Base-by-base conservation (phyloP, 1,284 basidiomycete genomes). In the Microbotryum lychnidis-dioicae region DNA sequence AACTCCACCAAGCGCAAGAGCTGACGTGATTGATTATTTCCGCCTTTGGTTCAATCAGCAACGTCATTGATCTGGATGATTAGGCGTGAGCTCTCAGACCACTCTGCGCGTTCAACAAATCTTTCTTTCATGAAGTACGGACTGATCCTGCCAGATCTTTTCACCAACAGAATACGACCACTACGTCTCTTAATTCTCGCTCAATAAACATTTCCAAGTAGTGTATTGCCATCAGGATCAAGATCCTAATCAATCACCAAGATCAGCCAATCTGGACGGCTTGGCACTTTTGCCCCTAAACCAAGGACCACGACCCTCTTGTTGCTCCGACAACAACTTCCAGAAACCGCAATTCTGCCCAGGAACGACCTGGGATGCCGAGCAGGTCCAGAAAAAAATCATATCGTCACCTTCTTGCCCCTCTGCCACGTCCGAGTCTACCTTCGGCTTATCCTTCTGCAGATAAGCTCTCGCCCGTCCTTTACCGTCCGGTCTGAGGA, bases 301-400 rank as follows among this genome's bases (percentile, higher is more conserved):
- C 63, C 58, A 65, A 45, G 21, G 44, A 14, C 66, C 66, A 14
- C 66, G 57, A 4, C 62, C 60, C 48, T 66, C 66, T 31, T 48
- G 56, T 37, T 45, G 16, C 59, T 66, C 60, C 18, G 93, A 85
- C 80, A 94, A 80, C 21, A 87, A 77, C 70, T 82, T 84, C 83
- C 90, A 93, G 66, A 84, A 84, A 29, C 82, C 81, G 71, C 91
- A 96, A 0, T 86, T 87, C 74, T 91, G 89, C 25, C 89, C 84
- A 21, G 89, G 84, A 61, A 89, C 90, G 75, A 87, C 84, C 20
- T 84, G 84, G 0, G 86, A 86, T 10, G 84, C 85, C 72, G 88
- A 87, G 71, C 91, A 93, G 53, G 83, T 80, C 89, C 91, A 93
- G 83, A 90, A 92, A 72, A 87, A 91, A 53, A 80, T 79, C 73